Evolutionary conservation across 805 yeast species (phyloP), one percentile per base, ranked within the genome.

Genomic region (Henningerozyma blattae): DNA sequence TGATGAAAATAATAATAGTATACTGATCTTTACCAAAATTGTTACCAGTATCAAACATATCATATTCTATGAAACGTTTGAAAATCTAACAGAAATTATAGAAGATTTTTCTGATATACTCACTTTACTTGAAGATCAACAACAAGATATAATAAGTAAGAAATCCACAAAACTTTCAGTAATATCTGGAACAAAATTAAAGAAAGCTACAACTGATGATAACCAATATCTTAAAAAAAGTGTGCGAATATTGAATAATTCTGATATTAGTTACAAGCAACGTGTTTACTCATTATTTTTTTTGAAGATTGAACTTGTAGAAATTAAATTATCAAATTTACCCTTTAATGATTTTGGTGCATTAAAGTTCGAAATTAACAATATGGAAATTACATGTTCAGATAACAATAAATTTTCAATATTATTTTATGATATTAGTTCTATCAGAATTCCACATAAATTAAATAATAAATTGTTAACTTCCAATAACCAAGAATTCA

Each of bases 191-290:
- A 5, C 3, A 5, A 15, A 12, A 9, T 14, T 22, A 12, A 32
- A 18, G 15, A 19, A 26, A 18, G 13, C 25, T 14, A 14, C 13
- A 6, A 15, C 13, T 18, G 3, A 18, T 13, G 6, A 4, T 7
- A 10, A 17, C 12, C n/a, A 18, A n/a, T n/a, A n/a, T n/a, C n/a
- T n/a, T n/a, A n/a, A 41, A 30, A 46, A 41, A 22, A 50, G 56
- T 37, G 53, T 54, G 2, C 34, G 56, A 26, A 39, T 53, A 18
- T 22, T 53, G 31, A 45, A 46, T 12, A 42, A 55, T 6, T 50
- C 59, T 3, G 41, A 39, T 16, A 37, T 47, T 18, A 42, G 45
- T 10, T 39, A 40, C 30, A 48, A 43, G n/a, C 44, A 48, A 29
- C 38, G 42, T 4, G 33, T 37, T 2, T 22, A 28, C 4, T 50